A percentile compares a stretch with the other conserved stretches of the same genome.
These are phyloP conservation scores for Mortierella sp. DNA, from an alignment of 371 early-diverging fungal genomes.

Conservation along the genomic window DNA sequence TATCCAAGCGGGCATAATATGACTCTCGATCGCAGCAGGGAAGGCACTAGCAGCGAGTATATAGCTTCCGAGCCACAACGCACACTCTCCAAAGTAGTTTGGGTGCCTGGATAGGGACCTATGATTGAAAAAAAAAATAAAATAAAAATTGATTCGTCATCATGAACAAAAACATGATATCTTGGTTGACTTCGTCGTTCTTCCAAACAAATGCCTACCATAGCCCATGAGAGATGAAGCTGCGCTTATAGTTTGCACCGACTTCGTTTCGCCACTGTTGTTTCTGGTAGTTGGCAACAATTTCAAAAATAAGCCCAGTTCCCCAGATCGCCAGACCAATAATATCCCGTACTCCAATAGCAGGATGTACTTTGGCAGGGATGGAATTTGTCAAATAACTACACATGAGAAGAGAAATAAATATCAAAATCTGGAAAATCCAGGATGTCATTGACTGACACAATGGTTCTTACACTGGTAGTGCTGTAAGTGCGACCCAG, in stretches of 20 bases:
- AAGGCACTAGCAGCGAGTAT: constrained; percentile 29
- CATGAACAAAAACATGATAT: no score
- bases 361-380: constrained; percentile 33
- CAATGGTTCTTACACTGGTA: constrained; percentile 38
- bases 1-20: constrained; percentile 35
- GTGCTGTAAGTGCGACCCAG: constrained; percentile 49
- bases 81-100: constrained; percentile 56
- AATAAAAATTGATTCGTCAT: neutral
- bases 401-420: neutral
- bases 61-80: constrained; percentile 49
- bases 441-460: neutral
- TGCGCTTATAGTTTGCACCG: constrained; percentile 48
- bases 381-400: constrained; percentile 49
- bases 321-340: constrained; percentile 42
- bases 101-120: constrained; percentile 55
- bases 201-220: constrained; percentile 27
- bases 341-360: constrained; percentile 28
- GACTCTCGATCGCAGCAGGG: constrained; percentile 9
- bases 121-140: neutral
- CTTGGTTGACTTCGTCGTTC: neutral
- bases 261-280: constrained; percentile 40
- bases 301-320: constrained; percentile 34
- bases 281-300: constrained; percentile 50
- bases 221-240: constrained; percentile 49
- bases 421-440: neutral